phyloP scores from a whole-genome alignment of 331 rosid species.

The Malus hybrid region DNA sequence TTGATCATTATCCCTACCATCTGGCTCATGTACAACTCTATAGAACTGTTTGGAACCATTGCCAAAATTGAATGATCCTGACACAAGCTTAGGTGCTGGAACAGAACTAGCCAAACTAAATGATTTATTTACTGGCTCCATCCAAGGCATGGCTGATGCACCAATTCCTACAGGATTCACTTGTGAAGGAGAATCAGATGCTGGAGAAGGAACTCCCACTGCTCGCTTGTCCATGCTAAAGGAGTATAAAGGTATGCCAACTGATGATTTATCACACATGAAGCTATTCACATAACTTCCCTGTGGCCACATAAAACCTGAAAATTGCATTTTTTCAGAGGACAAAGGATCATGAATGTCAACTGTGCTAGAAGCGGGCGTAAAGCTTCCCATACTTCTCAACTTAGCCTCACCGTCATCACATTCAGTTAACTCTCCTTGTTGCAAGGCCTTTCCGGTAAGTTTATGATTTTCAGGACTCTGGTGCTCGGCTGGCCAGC shows the following conservation, averaged over 20 bases:
- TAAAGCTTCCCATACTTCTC: slow-evolving; percentile 64
- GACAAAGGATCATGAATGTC: slow-evolving; percentile 57
- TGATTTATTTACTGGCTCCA: slow-evolving; percentile 76
- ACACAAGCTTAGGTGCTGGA: slow-evolving; percentile 82
- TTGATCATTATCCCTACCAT: slow-evolving; percentile 77
- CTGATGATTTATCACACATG: slow-evolving; percentile 73
- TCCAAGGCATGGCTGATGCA: slow-evolving; percentile 93
- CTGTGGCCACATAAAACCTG: slow-evolving; percentile 84
- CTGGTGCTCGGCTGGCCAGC: slow-evolving; percentile 64
- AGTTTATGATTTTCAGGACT: slow-evolving; percentile 41
- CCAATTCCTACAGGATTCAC: slow-evolving; percentile 64
- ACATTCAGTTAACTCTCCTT: slow-evolving; percentile 49
- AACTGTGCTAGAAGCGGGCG: slow-evolving; percentile 40
- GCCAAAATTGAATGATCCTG: slow-evolving; percentile 72
- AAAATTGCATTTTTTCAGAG: slow-evolving; percentile 73
- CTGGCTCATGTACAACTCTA: slow-evolving; percentile 97
- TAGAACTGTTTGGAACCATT: slow-evolving; percentile 90
- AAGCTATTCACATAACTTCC: slow-evolving; percentile 70
- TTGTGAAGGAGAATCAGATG: slow-evolving; percentile 77
- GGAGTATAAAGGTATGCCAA: slow-evolving; percentile 92
- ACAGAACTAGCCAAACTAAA: slow-evolving; percentile 83
- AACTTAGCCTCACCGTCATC: slow-evolving; percentile 60
- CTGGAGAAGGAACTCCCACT: slow-evolving; percentile 57
- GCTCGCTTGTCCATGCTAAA: slow-evolving; percentile 79
- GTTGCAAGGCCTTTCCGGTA: slow-evolving; percentile 40